Conservation (phyloP, 2,329 filamentous ascomycete species). For the Botrytis tulipae region DNA sequence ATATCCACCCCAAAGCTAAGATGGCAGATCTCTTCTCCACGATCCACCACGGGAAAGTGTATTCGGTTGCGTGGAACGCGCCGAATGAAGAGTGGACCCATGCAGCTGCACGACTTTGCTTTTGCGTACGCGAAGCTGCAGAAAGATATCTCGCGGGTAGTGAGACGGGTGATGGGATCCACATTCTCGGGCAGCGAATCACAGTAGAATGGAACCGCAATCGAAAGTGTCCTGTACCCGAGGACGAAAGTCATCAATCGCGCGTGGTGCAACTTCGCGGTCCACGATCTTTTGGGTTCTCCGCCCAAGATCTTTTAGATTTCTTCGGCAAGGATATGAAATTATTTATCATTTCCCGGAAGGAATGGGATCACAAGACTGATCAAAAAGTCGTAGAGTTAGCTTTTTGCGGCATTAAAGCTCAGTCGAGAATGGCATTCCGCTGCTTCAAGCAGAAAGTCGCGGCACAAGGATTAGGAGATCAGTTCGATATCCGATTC, state of each 20-base stretch:
- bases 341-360: slow-evolving; percentile 17
- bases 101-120: slow-evolving; percentile 10
- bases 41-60: slow-evolving; percentile 10
- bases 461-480: background rate
- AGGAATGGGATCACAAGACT: background rate
- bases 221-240: slow-evolving; percentile 10
- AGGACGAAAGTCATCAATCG: slow-evolving; percentile 16
- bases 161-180: slow-evolving; percentile 15
- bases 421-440: slow-evolving; percentile 18
- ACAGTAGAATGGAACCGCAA: slow-evolving; percentile 23
- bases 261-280: slow-evolving; percentile 24
- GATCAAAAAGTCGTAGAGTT: slow-evolving; percentile 16
- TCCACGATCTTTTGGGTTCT: background rate
- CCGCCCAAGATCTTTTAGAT: background rate
- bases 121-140: slow-evolving; percentile 12
- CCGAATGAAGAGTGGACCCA: background rate
- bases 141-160: background rate
- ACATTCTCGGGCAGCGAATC: slow-evolving; percentile 19
- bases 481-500: slow-evolving; percentile 18
- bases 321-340: slow-evolving; percentile 23
- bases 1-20: background rate
- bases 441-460: slow-evolving; percentile 18
- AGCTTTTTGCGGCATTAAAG: slow-evolving; percentile 17
- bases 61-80: background rate
- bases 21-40: slow-evolving; percentile 4